Conservation (phyloP, 2,329 filamentous ascomycete genomes). For the Diaporthe humulicola region DNA sequence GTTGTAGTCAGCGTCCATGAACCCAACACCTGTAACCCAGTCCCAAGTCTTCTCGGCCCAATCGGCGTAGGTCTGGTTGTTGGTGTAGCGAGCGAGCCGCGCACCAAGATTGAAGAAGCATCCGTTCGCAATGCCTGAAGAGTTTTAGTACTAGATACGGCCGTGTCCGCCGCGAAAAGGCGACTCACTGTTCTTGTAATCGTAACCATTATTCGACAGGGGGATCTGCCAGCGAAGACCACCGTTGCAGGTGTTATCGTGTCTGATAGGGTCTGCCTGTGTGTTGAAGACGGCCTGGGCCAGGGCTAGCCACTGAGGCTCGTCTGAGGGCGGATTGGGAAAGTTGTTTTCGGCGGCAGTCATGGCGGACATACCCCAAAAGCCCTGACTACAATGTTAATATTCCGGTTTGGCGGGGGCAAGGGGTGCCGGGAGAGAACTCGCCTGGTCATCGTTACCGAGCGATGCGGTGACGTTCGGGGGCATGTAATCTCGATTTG, state of each 20-base stretch:
- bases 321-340: constrained; percentile 65
- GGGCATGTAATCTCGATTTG: constrained; percentile 83
- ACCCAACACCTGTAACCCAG: constrained; percentile 70
- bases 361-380: constrained; percentile 80
- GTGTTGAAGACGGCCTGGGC: constrained; percentile 87
- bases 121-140: constrained; percentile 59
- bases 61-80: constrained; percentile 80
- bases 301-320: constrained; percentile 78
- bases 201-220: constrained; percentile 83
- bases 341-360: constrained; percentile 78
- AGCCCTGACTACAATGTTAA: constrained; percentile 61
- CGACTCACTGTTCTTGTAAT: constrained; percentile 69
- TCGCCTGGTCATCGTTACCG: constrained; percentile 79
- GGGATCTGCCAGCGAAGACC: constrained; percentile 90
- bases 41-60: constrained; percentile 83
- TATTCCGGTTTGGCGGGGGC: not conserved
- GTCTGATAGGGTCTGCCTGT: constrained; percentile 81
- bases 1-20: constrained; percentile 71
- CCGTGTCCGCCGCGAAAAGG: not conserved
- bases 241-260: constrained; percentile 73
- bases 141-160: not conserved
- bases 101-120: constrained; percentile 67
- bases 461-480: constrained; percentile 76
- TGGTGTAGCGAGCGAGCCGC: constrained; percentile 78
- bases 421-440: not conserved